Percentiles rank a stretch among this genome's conserved stretches.
phyloP scores from a whole-genome alignment of 2,329 filamentous ascomycete genomes.

The Neoarthrinium moseri region DNA sequence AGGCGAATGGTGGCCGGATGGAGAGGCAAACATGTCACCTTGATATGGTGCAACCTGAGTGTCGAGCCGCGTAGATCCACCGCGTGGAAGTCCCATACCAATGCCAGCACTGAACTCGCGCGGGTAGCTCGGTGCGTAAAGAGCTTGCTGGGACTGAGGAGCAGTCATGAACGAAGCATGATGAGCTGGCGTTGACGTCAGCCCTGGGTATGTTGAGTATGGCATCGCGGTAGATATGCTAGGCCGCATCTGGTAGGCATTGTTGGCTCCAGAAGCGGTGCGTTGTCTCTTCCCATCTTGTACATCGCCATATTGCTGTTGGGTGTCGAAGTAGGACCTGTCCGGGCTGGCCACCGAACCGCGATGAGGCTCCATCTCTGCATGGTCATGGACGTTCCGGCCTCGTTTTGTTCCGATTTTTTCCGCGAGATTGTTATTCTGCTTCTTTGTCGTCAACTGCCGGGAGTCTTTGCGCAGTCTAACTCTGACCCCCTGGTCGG shows the following conservation, averaged over 20 bases:
- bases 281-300: background rate
- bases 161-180: background rate
- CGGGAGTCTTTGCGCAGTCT: conserved; percentile 81
- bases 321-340: background rate
- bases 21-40: background rate
- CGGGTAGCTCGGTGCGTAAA: background rate
- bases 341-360: background rate
- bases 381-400: background rate
- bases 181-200: background rate
- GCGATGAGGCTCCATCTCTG: background rate
- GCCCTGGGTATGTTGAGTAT: background rate
- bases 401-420: background rate
- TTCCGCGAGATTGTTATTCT: conserved; percentile 25
- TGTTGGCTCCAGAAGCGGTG: background rate
- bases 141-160: background rate
- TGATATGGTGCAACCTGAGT: background rate
- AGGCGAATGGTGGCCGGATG: background rate
- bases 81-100: background rate
- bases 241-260: background rate
- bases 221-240: background rate
- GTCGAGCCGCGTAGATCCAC: background rate
- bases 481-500: conserved; percentile 82
- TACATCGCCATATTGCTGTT: background rate
- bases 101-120: background rate
- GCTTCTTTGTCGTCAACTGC: conserved; percentile 48